Evolutionary conservation across 768 basidiomycete species (phyloP).

Genomic region (Hericium rajendrae): DNA sequence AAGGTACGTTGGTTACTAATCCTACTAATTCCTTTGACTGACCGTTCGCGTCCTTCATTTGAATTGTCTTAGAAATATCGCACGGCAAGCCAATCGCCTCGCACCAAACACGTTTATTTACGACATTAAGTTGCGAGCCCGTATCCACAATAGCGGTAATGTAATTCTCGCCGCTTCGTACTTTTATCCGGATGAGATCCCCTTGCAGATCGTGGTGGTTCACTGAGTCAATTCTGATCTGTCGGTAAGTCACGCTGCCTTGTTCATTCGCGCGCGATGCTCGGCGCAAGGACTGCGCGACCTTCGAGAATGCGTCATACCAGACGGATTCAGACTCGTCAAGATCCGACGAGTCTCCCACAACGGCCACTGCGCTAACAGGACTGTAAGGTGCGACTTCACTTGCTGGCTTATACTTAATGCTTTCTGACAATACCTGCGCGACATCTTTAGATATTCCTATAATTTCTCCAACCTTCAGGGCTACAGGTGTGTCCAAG

Average conservation of each 20-base stretch:
- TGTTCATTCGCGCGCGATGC: neutral
- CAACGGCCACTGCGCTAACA: neutral
- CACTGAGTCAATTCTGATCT: neutral
- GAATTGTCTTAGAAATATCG: neutral
- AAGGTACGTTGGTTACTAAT: conserved; percentile 13
- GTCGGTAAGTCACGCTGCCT: neutral
- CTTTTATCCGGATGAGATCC: neutral
- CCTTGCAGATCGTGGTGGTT: neutral
- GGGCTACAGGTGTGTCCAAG: neutral
- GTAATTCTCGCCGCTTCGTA: neutral
- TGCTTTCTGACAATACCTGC: neutral
- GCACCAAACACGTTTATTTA: neutral
- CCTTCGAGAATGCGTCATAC: neutral
- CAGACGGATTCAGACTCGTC: neutral
- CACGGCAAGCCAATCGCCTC: neutral
- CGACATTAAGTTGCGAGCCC: neutral
- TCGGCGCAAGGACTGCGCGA: neutral
- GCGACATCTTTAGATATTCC: neutral
- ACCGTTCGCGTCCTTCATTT: conserved; percentile 23
- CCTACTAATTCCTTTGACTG: conserved; percentile 16
- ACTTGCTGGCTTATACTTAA: neutral
- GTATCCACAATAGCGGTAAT: neutral
- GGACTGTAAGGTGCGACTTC: neutral
- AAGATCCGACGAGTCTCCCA: neutral
- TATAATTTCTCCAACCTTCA: neutral